These are phyloP conservation scores for Cutaneotrichosporon sp. DNA, from an alignment of 1,284 basidiomycete species.

Conservation along the genomic window DNA sequence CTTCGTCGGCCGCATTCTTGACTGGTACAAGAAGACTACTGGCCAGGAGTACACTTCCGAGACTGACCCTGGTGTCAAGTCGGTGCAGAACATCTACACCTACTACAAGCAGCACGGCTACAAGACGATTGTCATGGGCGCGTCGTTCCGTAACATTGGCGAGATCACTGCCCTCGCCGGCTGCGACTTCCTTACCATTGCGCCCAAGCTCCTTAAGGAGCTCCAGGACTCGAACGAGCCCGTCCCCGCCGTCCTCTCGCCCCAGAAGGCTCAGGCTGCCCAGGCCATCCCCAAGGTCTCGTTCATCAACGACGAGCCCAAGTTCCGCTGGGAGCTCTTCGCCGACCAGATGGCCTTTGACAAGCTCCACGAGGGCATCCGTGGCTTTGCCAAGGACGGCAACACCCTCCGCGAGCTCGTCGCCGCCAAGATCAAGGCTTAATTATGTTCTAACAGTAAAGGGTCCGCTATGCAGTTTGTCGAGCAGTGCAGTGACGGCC, in stretches of 20 bases:
- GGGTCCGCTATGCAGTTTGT: conserved; percentile 1
- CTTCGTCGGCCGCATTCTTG: conserved; percentile 95
- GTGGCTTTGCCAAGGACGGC: conserved; percentile 94
- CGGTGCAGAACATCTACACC: conserved; percentile 83
- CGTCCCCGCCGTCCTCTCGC: conserved; percentile 78
- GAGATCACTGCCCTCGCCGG: conserved; percentile 95
- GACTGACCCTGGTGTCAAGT: conserved; percentile 89
- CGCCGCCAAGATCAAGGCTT: conserved; percentile 62
- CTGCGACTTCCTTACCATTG: conserved; percentile 93
- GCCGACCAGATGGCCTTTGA: conserved; percentile 92
- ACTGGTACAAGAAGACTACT: conserved; percentile 88
- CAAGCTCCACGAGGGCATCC: conserved; percentile 92
- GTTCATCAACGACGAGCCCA: conserved; percentile 86
- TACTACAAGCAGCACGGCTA: conserved; percentile 99
- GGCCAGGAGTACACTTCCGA: conserved; percentile 80
- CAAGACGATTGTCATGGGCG: conserved; percentile 99
- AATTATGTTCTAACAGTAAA: conserved; percentile 9
- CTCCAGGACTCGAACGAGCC: conserved; percentile 72
- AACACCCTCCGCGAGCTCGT: conserved; percentile 80
- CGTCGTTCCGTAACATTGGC: conserved; percentile 91
- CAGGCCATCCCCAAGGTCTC: conserved; percentile 71
- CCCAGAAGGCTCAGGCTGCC: conserved; percentile 56
- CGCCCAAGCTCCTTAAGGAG: conserved; percentile 85
- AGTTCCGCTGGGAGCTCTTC: conserved; percentile 90
- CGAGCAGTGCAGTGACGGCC: too few relatives aligned